Percentiles rank a stretch among this genome's conserved stretches.
These are phyloP conservation scores for Dalbergia cultrata DNA, from an alignment of 306 rosid species.

Conservation along the genomic window DNA sequence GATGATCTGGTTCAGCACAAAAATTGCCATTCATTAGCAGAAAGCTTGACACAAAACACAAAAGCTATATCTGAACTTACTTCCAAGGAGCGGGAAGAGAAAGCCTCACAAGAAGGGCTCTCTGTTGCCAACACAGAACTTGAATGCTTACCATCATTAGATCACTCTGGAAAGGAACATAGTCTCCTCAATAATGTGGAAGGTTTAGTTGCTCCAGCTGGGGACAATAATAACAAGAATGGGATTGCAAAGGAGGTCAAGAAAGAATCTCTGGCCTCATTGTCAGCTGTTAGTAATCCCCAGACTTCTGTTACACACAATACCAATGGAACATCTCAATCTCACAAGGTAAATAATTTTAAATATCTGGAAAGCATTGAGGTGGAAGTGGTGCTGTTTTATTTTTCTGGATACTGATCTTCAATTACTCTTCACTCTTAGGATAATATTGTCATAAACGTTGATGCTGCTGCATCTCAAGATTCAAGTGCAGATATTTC, in stretches of 20 bases:
- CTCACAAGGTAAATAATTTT: slow-evolving; percentile 57
- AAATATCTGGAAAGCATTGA: background rate
- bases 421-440: slow-evolving; percentile 33
- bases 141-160: slow-evolving; percentile 46
- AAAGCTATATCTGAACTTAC: slow-evolving; percentile 50
- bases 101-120: slow-evolving; percentile 25
- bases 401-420: slow-evolving; percentile 41
- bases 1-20: slow-evolving; percentile 44
- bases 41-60: slow-evolving; percentile 41
- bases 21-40: slow-evolving; percentile 29
- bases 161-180: slow-evolving; percentile 37
- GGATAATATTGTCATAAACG: slow-evolving; percentile 39
- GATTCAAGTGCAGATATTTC: slow-evolving; percentile 38
- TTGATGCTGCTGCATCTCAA: slow-evolving; percentile 33
- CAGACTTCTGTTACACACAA: slow-evolving; percentile 42
- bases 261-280: slow-evolving; percentile 35
- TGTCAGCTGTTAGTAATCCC: slow-evolving; percentile 40
- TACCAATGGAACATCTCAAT: slow-evolving; percentile 38
- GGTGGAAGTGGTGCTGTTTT: slow-evolving; percentile 27
- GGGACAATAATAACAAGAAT: slow-evolving; percentile 31
- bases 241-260: slow-evolving; percentile 47
- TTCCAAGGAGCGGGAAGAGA: slow-evolving; percentile 37
- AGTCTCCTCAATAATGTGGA: slow-evolving; percentile 40
- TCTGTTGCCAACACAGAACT: slow-evolving; percentile 47
- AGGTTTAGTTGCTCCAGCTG: slow-evolving; percentile 41